A percentile compares a stretch with the other conserved stretches of the same genome.
phyloP scores from a whole-genome alignment of 257 asterid species.

The Apocynum venetum region DNA sequence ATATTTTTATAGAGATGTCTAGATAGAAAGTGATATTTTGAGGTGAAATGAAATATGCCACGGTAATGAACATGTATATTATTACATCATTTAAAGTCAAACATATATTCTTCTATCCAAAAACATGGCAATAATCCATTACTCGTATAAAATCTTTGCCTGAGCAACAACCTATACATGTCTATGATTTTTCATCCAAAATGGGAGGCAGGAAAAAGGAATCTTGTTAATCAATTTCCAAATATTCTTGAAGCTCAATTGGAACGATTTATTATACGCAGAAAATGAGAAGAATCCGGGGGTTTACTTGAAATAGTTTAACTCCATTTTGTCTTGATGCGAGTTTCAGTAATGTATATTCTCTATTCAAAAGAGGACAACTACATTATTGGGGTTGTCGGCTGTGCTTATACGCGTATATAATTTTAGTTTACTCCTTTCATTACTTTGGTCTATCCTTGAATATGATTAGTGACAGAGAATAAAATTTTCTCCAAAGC shows the following conservation, averaged over 20 bases:
- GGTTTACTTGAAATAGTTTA: slow-evolving; percentile 9
- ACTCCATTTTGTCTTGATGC: slow-evolving; percentile 15
- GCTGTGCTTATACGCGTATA: slow-evolving; percentile 22
- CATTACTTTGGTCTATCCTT: slow-evolving; percentile 4
- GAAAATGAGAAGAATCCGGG: neutral
- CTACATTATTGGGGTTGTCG: slow-evolving; percentile 42
- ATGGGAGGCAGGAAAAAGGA: neutral
- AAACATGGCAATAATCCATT: neutral
- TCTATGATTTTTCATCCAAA: neutral
- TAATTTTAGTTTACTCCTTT: slow-evolving; percentile 10
- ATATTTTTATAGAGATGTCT: too few relatives aligned
- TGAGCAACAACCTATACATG: neutral
- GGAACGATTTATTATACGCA: neutral
- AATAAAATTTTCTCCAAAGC: slow-evolving; percentile 1
- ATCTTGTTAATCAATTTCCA: neutral
- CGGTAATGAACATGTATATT: too few relatives aligned
- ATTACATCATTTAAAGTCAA: too few relatives aligned
- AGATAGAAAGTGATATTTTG: too few relatives aligned
- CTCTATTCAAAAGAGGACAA: slow-evolving; percentile 20
- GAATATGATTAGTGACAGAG: slow-evolving; percentile 28
- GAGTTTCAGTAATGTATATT: slow-evolving; percentile 5
- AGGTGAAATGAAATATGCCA: too few relatives aligned
- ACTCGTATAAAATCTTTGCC: neutral
- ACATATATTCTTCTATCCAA: neutral
- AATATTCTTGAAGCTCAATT: neutral